Conservation (phyloP, 345 rosid species). For the Boechera retrofracta region DNA sequence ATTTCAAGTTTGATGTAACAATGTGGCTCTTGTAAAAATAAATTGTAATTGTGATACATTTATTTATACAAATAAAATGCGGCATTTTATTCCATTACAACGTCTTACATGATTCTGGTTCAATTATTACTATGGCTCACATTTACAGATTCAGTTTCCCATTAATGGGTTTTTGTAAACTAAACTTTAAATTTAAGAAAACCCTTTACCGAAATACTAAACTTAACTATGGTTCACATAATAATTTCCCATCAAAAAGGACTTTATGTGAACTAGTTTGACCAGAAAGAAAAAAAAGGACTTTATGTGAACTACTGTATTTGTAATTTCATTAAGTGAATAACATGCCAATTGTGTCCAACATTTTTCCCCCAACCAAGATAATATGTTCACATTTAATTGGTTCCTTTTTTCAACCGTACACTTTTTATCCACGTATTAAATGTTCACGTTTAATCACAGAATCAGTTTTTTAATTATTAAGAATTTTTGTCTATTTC, state of each 20-base stretch:
- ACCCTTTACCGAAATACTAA: background rate
- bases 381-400: constrained; percentile 53
- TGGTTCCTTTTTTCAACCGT: background rate
- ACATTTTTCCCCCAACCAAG: background rate
- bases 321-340: background rate
- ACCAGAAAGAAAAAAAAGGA: background rate
- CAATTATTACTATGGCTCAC: constrained; percentile 1
- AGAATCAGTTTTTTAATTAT: background rate
- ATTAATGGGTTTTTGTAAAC: background rate
- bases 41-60: background rate
- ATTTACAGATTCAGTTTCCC: constrained; percentile 17
- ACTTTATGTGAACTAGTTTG: background rate
- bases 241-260: background rate
- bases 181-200: background rate
- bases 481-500: background rate
- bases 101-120: background rate
- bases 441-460: background rate
- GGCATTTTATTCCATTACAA: background rate
- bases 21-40: constrained; percentile 2
- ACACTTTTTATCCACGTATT: constrained; percentile 10
- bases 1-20: background rate
- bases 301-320: constrained; percentile 11
- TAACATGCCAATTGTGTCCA: background rate
- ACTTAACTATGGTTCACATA: constrained; percentile 1
- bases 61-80: background rate